Evolutionary conservation across 768 basidiomycete species (phyloP).

Genomic region (Russula olivacea): DNA sequence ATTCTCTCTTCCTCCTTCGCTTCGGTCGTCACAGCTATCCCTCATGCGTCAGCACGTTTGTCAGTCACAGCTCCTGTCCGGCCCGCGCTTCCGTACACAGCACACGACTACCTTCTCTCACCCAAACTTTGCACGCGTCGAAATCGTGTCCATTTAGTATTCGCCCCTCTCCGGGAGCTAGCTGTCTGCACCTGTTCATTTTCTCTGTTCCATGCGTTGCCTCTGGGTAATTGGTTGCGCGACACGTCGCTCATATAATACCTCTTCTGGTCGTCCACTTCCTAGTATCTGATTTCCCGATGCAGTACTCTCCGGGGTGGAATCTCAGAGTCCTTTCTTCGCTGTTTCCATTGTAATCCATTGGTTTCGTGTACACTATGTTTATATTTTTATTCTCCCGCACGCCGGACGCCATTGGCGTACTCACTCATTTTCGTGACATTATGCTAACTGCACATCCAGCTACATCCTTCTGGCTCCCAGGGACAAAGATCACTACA

Average conservation of each 20-base stretch:
- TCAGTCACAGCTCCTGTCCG: background rate
- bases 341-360: background rate
- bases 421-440: background rate
- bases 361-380: background rate
- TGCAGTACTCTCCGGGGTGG: background rate
- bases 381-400: background rate
- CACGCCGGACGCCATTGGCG: constrained; percentile 12
- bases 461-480: constrained; percentile 77
- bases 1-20: background rate
- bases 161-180: no score
- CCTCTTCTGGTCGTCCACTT: background rate
- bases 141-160: background rate
- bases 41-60: constrained; percentile 8
- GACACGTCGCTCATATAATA: background rate
- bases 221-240: background rate
- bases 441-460: constrained; percentile 6
- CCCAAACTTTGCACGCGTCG: background rate
- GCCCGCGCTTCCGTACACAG: constrained; percentile 6
- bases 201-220: no score
- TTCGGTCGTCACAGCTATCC: background rate
- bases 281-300: background rate
- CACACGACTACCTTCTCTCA: no score
- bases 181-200: no score
- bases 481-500: constrained; percentile 82
- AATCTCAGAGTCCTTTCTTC: no score